These are phyloP conservation scores for Capsicum chinense DNA, from an alignment of 257 asterid genomes.

Conservation along the genomic window DNA sequence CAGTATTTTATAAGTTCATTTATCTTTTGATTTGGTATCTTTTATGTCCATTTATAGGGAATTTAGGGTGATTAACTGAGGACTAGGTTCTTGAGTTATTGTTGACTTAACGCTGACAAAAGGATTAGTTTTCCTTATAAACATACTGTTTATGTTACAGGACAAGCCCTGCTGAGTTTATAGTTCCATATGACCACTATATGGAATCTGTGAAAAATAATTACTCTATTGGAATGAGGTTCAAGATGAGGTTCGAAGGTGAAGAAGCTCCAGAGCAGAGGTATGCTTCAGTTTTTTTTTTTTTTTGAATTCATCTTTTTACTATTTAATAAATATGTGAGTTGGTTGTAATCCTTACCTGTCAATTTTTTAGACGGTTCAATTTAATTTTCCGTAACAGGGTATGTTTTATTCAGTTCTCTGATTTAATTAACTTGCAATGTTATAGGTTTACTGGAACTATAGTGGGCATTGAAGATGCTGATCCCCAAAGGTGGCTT, in stretches of 20 bases:
- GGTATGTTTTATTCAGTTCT: neutral
- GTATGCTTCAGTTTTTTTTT: conserved; percentile 43
- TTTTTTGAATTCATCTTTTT: conserved; percentile 28
- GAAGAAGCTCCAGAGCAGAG: conserved; percentile 99
- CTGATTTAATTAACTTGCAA: neutral
- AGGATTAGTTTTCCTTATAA: neutral
- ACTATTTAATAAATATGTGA: neutral
- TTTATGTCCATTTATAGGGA: neutral
- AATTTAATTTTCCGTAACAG: conserved; percentile 1
- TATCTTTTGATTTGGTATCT: neutral
- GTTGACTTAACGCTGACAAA: neutral
- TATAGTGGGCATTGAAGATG: conserved; percentile 82
- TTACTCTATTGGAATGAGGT: conserved; percentile 93
- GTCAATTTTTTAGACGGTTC: neutral
- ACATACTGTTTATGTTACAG: conserved; percentile 43
- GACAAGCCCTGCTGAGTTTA: conserved; percentile 91
- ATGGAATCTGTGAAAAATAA: conserved; percentile 73
- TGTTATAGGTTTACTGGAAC: conserved; percentile 84
- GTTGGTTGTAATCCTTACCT: conserved; percentile 5
- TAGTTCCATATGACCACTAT: conserved; percentile 82
- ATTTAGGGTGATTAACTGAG: neutral
- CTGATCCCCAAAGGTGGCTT: conserved; percentile 74
- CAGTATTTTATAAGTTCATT: neutral
- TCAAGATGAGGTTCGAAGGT: conserved; percentile 98
- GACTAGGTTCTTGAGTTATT: neutral